These are phyloP conservation scores for Lignosus rhinocerotis DNA, from an alignment of 1,284 basidiomycete genomes.

Conservation along the genomic window DNA sequence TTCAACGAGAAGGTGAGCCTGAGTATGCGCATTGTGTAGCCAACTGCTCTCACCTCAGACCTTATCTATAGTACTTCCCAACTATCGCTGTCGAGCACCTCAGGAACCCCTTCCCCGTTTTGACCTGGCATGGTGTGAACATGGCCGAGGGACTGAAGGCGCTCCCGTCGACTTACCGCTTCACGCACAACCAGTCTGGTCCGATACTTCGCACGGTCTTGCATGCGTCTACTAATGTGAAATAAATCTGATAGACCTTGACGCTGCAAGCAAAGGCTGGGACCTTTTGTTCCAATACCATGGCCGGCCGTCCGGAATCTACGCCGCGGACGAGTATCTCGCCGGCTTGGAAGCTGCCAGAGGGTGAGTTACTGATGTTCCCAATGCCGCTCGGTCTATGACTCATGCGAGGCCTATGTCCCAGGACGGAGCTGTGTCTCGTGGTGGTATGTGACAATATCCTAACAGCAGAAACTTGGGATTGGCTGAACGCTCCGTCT, in stretches of 20 bases:
- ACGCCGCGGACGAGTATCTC: constrained; percentile 59
- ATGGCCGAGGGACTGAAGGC: constrained; percentile 62
- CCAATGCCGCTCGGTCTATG: background rate
- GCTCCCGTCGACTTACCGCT: constrained; percentile 53
- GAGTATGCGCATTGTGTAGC: background rate
- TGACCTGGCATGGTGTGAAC: constrained; percentile 58
- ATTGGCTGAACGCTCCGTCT: background rate
- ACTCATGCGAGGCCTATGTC: background rate
- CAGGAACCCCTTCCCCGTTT: constrained; percentile 34
- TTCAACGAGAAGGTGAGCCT: constrained; percentile 31
- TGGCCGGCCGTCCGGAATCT: constrained; percentile 59
- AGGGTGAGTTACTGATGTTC: constrained; percentile 40
- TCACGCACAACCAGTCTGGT: constrained; percentile 60
- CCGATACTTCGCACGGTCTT: background rate
- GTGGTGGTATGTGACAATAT: constrained; percentile 47
- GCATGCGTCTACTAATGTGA: background rate
- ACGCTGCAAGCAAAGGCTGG: constrained; percentile 53
- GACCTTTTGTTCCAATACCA: constrained; percentile 62
- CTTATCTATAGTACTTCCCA: constrained; percentile 42
- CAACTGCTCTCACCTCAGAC: background rate
- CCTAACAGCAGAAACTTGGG: background rate
- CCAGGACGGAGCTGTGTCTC: constrained; percentile 54
- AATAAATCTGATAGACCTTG: constrained; percentile 40
- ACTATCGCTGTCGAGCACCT: constrained; percentile 34
- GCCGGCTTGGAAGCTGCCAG: constrained; percentile 53